A percentile compares a stretch with the other conserved stretches of the same genome.
Conservation (phyloP, 805 yeast genomes). For the Nakazawaea wickerhamii region DNA sequence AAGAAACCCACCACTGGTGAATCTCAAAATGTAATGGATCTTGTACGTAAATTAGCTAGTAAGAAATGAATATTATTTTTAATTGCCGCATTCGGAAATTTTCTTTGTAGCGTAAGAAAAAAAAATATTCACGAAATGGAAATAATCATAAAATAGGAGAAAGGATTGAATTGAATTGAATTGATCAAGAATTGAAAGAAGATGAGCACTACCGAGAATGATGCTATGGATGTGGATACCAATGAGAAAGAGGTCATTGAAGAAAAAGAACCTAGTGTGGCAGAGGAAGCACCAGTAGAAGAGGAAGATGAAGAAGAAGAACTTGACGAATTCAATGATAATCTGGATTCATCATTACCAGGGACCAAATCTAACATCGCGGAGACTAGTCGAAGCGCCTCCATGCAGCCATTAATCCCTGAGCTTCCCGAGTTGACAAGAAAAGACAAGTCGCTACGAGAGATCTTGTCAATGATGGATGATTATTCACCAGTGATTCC, state of each 20-base stretch:
- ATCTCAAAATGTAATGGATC: constrained; percentile 9
- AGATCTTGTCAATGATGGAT: constrained; percentile 82
- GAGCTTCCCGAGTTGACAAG: constrained; percentile 65
- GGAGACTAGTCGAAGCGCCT: neutral
- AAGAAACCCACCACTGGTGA: neutral
- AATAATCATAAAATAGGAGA: neutral
- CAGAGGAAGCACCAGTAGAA: too few species aligned
- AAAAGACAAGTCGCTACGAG: constrained; percentile 78
- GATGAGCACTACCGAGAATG: constrained; percentile 9
- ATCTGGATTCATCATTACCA: constrained; percentile 4
- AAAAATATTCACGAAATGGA: neutral
- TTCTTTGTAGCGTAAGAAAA: neutral
- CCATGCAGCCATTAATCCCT: constrained; percentile 28
- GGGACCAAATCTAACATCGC: neutral
- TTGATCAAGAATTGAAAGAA: neutral
- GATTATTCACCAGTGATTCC: constrained; percentile 95
- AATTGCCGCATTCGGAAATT: neutral
- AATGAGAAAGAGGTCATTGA: constrained; percentile 7
- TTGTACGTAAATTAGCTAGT: constrained; percentile 4
- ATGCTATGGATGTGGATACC: constrained; percentile 8
- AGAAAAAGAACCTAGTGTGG: constrained; percentile 7
- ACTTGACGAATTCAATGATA: constrained; percentile 12
- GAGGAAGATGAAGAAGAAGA: constrained; percentile 13
- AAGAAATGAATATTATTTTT: neutral
- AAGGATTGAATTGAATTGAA: neutral